A percentile compares a stretch with the other conserved stretches of the same genome.
phyloP scores from a whole-genome alignment of 306 rosid species.

The Inga oerstediana region DNA sequence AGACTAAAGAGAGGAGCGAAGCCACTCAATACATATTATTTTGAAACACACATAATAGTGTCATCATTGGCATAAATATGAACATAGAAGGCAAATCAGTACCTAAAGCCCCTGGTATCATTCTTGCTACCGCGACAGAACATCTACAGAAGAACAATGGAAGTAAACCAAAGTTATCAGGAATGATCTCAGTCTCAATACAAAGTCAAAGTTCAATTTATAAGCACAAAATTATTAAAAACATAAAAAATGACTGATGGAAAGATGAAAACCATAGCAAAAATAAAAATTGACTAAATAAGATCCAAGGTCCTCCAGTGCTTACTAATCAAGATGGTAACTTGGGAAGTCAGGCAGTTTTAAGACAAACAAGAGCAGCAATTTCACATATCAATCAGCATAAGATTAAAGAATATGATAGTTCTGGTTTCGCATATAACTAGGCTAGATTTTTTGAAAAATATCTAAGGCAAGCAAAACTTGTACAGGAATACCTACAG shows the following conservation, averaged over 20 bases:
- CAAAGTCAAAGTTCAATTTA: not conserved
- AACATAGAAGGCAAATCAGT: conserved; percentile 33
- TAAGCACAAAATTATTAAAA: not conserved
- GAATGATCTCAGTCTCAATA: not conserved
- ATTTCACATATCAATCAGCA: conserved; percentile 7
- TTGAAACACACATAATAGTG: not conserved
- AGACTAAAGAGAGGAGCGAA: not conserved
- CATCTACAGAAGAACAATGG: conserved; percentile 59
- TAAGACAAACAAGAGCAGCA: not conserved
- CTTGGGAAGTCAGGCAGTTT: not conserved
- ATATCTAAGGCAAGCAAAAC: too few species aligned
- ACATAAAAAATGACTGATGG: not conserved
- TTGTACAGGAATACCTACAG: not conserved
- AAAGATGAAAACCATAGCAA: not conserved
- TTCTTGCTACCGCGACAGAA: conserved; percentile 96
- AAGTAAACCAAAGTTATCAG: conserved; percentile 37
- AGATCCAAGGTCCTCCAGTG: not conserved
- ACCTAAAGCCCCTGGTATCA: conserved; percentile 96
- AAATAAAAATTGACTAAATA: not conserved
- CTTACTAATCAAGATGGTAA: not conserved
- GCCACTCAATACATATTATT: not conserved
- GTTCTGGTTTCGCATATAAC: not conserved
- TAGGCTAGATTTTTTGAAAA: not conserved
- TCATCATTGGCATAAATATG: not conserved
- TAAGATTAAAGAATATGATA: conserved; percentile 18